Percentiles rank a stretch among this genome's conserved stretches.
These are phyloP conservation scores for Pleurotus citrinopileatus DNA, from an alignment of 768 basidiomycete genomes.

Conservation along the genomic window DNA sequence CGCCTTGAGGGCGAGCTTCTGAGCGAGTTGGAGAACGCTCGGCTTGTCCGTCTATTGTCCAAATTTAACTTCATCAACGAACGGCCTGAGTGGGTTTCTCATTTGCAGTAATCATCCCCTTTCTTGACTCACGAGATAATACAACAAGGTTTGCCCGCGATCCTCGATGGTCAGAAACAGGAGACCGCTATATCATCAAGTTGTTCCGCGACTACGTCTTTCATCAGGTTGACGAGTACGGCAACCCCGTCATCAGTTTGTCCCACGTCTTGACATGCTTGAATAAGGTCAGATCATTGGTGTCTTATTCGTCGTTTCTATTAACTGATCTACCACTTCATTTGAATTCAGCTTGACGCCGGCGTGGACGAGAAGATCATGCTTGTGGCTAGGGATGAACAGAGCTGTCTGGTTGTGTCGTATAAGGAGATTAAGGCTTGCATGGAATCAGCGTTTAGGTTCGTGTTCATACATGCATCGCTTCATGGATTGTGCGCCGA, in stretches of 20 bases:
- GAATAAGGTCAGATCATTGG: slow-evolving; percentile 69
- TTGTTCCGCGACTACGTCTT: slow-evolving; percentile 98
- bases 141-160: slow-evolving; percentile 85
- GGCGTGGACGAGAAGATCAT: slow-evolving; percentile 93
- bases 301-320: neutral
- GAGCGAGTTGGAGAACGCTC: slow-evolving; percentile 90
- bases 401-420: slow-evolving; percentile 90
- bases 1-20: slow-evolving; percentile 79
- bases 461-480: slow-evolving; percentile 23
- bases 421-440: slow-evolving; percentile 90
- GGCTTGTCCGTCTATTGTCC: slow-evolving; percentile 82
- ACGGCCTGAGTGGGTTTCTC: slow-evolving; percentile 82
- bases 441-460: slow-evolving; percentile 83
- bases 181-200: slow-evolving; percentile 97
- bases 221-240: slow-evolving; percentile 91
- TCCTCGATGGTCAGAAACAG: slow-evolving; percentile 96
- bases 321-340: neutral
- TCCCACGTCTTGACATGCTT: slow-evolving; percentile 89
- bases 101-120: neutral
- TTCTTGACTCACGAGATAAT: neutral
- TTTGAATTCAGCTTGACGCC: slow-evolving; percentile 70
- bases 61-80: slow-evolving; percentile 99
- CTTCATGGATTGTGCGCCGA: slow-evolving; percentile 3
- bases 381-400: slow-evolving; percentile 93
- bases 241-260: slow-evolving; percentile 86